A percentile compares a stretch with the other conserved stretches of the same genome.
Conservation (phyloP, 192 early-diverging fungal species). For the Coemansia sp. region DNA sequence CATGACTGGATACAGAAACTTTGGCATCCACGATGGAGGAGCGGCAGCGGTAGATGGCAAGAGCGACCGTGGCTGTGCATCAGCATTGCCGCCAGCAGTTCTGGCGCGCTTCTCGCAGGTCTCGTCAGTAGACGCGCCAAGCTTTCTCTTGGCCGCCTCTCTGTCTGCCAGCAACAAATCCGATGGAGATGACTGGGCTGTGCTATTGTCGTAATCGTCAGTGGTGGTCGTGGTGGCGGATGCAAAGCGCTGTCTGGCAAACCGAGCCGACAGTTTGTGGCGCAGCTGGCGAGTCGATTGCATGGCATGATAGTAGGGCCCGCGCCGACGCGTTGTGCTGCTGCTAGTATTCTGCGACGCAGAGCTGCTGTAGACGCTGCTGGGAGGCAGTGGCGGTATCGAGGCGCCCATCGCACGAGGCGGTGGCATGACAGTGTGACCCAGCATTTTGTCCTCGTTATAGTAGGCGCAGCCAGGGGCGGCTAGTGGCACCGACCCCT, state of each 20-base stretch:
- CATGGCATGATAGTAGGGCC: background rate
- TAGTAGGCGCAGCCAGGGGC: background rate
- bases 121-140: background rate
- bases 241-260: background rate
- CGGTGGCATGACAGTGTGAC: conserved; percentile 1
- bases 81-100: background rate
- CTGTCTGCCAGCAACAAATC: background rate
- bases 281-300: conserved; percentile 7
- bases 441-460: background rate
- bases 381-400: background rate
- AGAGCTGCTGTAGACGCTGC: conserved; percentile 4
- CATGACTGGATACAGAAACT: conserved; percentile 16
- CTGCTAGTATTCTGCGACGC: background rate
- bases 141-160: background rate
- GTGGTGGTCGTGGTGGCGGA: background rate
- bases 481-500: conserved; percentile 4
- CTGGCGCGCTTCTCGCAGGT: background rate
- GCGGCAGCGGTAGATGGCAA: conserved; percentile 1
- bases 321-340: background rate
- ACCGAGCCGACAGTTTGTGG: conserved; percentile 6
- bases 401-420: background rate
- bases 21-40: conserved; percentile 5
- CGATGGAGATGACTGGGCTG: background rate
- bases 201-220: background rate
- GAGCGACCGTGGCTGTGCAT: background rate